Base-by-base conservation (phyloP, 495 filamentous ascomycete species). In the Elaphomyces granulatus region DNA sequence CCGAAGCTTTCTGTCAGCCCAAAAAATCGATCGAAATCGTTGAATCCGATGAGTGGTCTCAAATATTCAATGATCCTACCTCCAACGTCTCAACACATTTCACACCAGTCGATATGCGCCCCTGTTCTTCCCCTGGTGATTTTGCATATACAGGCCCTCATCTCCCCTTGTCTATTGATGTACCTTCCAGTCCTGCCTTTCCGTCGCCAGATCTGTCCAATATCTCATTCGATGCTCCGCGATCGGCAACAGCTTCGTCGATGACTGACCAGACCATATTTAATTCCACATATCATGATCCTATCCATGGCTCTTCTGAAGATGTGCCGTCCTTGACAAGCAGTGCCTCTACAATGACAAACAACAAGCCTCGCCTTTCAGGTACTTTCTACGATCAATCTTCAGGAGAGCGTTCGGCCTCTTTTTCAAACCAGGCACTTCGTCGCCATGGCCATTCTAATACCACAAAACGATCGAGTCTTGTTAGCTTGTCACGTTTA, bases 241-340 rank as follows among this genome's bases (percentile, higher is more conserved):
- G 78, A 56, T 48, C 77, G 59, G 47, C 70, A 61, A 50, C 78
- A 55, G 45, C 74, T 55, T 31, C 72, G 18, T 58, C 60, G 6
- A 61, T 61, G 36, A 59, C 54, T 12, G 65, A 69, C 23, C 63
- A 59, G 23, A 59, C 58, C 20, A 60, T 61, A 37, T 63, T 58
- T 31, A 61, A 53, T 32, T 53, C 57, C 34, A 60, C 60, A 0
- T 59, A 67, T 78, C 46, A 76, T 70, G 64, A 52, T 64, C 78
- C 61, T 63, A 74, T 44, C 70, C 79, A 85, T 37, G 68, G 78
- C 15, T 93, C 87, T 4, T 70, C 85, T 16, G 86, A 93, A 41
- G 83, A 87, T 59, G 81, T 88, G 8, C 87, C 87, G 4, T 93
- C 86, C 20, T 59, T 94, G 20, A 87, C 80, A 14, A 87, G 81